phyloP scores from a whole-genome alignment of 2,329 filamentous ascomycete genomes.

The Aureobasidium sp. region DNA sequence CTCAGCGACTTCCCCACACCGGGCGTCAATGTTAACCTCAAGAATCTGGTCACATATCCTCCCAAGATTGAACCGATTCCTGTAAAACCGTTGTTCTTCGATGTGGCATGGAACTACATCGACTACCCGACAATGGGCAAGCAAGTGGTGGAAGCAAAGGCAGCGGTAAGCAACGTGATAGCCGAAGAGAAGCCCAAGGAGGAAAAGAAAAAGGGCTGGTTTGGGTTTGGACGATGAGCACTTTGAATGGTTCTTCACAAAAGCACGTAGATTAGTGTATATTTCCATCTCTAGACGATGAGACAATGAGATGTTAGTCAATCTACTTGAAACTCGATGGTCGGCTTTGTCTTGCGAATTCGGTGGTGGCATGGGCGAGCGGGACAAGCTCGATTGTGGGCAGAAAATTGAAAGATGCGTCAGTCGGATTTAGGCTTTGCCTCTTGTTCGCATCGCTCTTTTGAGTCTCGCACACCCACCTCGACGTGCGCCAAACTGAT shows the following conservation, averaged over 20 bases:
- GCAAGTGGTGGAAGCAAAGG: slow-evolving; percentile 19
- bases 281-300: background rate
- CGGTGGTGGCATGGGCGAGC: background rate
- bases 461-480: background rate
- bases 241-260: background rate
- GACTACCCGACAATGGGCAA: slow-evolving; percentile 64
- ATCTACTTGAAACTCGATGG: background rate
- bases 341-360: background rate
- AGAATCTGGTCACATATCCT: slow-evolving; percentile 78
- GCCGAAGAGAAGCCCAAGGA: slow-evolving; percentile 23
- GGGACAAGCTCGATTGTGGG: background rate
- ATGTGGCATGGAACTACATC: slow-evolving; percentile 97
- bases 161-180: slow-evolving; percentile 18
- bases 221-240: slow-evolving; percentile 38
- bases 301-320: background rate
- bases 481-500: background rate
- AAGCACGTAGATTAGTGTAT: slow-evolving; percentile 4
- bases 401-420: background rate
- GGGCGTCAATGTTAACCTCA: slow-evolving; percentile 55
- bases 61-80: slow-evolving; percentile 75
- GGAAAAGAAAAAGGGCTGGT: slow-evolving; percentile 42
- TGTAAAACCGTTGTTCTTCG: slow-evolving; percentile 90
- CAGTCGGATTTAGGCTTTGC: slow-evolving; percentile 1
- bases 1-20: slow-evolving; percentile 66
- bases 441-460: background rate